phyloP scores from a whole-genome alignment of 306 rosid genomes.

The Prosopis cineraria region DNA sequence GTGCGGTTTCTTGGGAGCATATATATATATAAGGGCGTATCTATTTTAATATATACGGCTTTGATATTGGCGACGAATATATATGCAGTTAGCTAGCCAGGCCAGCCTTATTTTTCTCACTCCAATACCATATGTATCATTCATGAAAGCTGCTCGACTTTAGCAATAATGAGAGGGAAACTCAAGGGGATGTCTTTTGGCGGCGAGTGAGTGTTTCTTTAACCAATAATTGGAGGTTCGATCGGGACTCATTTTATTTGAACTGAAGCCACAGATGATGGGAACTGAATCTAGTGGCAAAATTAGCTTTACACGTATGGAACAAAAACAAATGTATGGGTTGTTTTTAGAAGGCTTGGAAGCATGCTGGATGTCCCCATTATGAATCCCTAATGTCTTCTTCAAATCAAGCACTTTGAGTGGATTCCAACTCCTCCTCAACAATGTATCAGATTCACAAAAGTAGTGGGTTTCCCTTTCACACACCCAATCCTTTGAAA shows the following conservation, averaged over 20 bases:
- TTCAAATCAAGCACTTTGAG: constrained; percentile 65
- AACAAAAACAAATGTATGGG: constrained; percentile 28
- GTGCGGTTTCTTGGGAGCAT: constrained; percentile 41
- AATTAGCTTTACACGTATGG: constrained; percentile 63
- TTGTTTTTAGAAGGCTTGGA: constrained; percentile 39
- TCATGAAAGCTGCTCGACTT: constrained; percentile 28
- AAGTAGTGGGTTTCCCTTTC: constrained; percentile 90
- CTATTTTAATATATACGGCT: neutral
- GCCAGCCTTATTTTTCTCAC: neutral
- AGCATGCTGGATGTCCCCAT: constrained; percentile 59
- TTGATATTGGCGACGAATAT: neutral
- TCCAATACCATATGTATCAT: neutral
- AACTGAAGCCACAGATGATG: constrained; percentile 55
- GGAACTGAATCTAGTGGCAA: constrained; percentile 50
- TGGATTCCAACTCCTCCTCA: constrained; percentile 99
- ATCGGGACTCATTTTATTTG: constrained; percentile 33
- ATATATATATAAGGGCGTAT: constrained; percentile 30
- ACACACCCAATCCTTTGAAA: constrained; percentile 69
- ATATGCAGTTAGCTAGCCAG: neutral
- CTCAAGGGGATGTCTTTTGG: constrained; percentile 30
- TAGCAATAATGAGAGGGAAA: constrained; percentile 29
- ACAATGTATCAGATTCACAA: constrained; percentile 54
- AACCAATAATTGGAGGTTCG: constrained; percentile 58
- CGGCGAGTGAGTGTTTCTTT: constrained; percentile 24
- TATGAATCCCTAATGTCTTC: constrained; percentile 46